Conservation (phyloP, 768 basidiomycete species). For the Amanita fuliginea region DNA sequence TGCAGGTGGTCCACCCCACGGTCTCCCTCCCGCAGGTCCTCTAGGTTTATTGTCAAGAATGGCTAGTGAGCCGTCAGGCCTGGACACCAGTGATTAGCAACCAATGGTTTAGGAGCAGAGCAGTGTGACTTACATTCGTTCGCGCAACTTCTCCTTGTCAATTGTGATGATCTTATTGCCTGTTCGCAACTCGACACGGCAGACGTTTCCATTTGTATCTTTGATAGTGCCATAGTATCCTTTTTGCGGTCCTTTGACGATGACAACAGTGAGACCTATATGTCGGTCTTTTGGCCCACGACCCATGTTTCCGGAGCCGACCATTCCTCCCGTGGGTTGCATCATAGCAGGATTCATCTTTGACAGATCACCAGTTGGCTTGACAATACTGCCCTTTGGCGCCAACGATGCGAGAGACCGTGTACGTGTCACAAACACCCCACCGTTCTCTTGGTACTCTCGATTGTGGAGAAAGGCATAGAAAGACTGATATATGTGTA, state of each 20-base stretch:
- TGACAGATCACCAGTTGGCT: conserved; percentile 62
- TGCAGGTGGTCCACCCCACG: conserved; percentile 13
- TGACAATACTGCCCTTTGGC: conserved; percentile 69
- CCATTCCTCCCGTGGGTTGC: conserved; percentile 61
- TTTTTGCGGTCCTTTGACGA: conserved; percentile 84
- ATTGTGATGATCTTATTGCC: conserved; percentile 82
- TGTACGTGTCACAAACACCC: conserved; percentile 87
- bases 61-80: conserved; percentile 45
- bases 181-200: conserved; percentile 87
- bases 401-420: conserved; percentile 76
- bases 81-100: conserved; percentile 15
- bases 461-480: conserved; percentile 93
- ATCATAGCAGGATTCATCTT: conserved; percentile 85
- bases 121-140: conserved; percentile 49
- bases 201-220: conserved; percentile 81
- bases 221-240: conserved; percentile 89
- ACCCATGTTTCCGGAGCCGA: conserved; percentile 65
- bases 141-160: conserved; percentile 66
- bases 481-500: conserved; percentile 91
- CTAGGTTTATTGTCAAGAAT: conserved; percentile 27
- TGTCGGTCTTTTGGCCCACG: conserved; percentile 76
- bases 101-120: background rate
- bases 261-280: conserved; percentile 67
- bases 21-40: conserved; percentile 14
- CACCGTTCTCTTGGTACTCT: conserved; percentile 82